These are phyloP conservation scores for Globisporangium paroecandrum DNA, from an alignment of 352 stramenopile genomes.

Conservation along the genomic window DNA sequence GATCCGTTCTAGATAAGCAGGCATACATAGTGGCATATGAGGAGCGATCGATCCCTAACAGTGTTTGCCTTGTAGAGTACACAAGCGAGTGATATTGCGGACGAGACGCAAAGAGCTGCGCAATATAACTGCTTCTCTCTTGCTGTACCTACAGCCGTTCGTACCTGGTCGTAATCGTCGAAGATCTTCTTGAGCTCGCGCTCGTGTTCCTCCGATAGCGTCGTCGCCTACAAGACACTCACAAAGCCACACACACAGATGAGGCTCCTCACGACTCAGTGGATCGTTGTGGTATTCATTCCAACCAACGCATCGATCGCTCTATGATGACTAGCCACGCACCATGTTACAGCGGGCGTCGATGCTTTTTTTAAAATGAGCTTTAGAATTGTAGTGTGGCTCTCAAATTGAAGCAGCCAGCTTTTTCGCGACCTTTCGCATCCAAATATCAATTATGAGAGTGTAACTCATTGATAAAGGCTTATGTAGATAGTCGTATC, in stretches of 20 bases:
- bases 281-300: too few species aligned
- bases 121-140: neutral
- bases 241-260: too few species aligned
- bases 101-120: neutral
- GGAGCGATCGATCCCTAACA: neutral
- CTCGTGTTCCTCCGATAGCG: constrained; percentile 66
- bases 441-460: neutral
- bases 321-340: neutral
- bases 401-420: neutral
- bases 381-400: neutral
- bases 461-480: neutral
- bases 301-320: too few species aligned
- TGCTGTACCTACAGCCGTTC: neutral
- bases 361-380: neutral
- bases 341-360: neutral
- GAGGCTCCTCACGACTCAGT: too few species aligned
- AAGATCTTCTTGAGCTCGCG: constrained; percentile 73
- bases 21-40: neutral
- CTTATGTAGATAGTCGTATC: neutral
- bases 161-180: constrained; percentile 70
- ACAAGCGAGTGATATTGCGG: neutral
- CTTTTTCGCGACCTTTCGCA: neutral
- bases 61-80: neutral
- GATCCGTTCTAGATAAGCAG: constrained; percentile 43
- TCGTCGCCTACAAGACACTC: constrained; percentile 26